Conservation (phyloP, 805 yeast genomes). For the Saccharomycopsis fermentans region DNA sequence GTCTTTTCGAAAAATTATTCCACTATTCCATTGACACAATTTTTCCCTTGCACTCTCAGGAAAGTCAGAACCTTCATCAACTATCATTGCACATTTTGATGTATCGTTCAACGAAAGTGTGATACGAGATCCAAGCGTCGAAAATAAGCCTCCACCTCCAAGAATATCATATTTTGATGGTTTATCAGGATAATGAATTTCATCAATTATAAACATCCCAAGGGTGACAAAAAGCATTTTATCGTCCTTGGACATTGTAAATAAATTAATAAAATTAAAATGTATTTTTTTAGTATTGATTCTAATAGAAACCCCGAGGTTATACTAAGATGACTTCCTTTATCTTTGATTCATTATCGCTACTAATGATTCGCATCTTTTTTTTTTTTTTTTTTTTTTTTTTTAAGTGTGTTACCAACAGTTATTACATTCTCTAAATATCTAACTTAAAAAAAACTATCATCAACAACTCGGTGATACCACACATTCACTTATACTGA, state of each 20-base stretch:
- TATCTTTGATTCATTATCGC: too few relatives aligned
- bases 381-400: too few relatives aligned
- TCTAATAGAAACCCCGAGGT: too few relatives aligned
- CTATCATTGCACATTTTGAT: constrained; percentile 46
- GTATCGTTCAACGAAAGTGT: constrained; percentile 32
- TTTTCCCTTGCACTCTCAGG: constrained; percentile 38
- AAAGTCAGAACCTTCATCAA: constrained; percentile 76
- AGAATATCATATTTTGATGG: constrained; percentile 39
- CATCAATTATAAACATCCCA: constrained; percentile 90
- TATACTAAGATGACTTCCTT: too few relatives aligned
- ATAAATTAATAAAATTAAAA: too few relatives aligned
- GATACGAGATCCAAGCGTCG: constrained; percentile 63
- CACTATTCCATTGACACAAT: constrained; percentile 53
- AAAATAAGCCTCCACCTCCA: constrained; percentile 90
- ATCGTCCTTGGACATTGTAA: background rate
- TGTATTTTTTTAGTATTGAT: too few relatives aligned
- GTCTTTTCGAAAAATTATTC: constrained; percentile 45
- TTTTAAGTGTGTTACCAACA: too few relatives aligned
- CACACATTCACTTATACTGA: background rate
- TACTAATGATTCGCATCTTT: too few relatives aligned
- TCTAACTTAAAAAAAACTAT: too few relatives aligned
- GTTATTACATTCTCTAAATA: too few relatives aligned
- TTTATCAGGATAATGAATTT: constrained; percentile 47
- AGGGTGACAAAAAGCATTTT: constrained; percentile 43
- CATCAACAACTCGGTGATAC: too few relatives aligned